Percentiles rank a stretch among this genome's conserved stretches.
phyloP scores from a whole-genome alignment of 805 yeast species.

The Metschnikowia bowlesiae region DNA sequence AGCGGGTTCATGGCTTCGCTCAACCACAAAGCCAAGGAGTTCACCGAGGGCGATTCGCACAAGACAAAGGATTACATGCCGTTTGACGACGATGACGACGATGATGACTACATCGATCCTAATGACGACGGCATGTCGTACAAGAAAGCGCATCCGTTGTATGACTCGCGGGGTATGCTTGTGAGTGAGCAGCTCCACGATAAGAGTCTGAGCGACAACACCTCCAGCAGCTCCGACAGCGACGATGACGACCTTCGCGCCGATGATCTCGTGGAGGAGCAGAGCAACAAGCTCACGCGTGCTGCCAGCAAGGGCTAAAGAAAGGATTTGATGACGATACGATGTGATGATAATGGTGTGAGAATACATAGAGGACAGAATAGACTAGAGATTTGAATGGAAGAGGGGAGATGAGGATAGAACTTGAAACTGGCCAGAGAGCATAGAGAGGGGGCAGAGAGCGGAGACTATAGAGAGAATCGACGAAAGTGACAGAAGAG shows the following conservation, averaged over 20 bases:
- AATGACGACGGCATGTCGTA: conserved; percentile 79
- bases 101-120: conserved; percentile 73
- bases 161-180: conserved; percentile 37
- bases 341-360: conserved; percentile 1
- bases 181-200: conserved; percentile 11
- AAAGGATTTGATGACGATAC: background rate
- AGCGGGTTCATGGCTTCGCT: conserved; percentile 35
- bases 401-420: background rate
- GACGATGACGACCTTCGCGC: conserved; percentile 25
- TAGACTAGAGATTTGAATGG: background rate
- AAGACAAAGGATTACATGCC: conserved; percentile 8
- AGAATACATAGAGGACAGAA: conserved; percentile 1
- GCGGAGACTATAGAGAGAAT: no score
- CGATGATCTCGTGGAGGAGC: conserved; percentile 20
- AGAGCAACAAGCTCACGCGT: conserved; percentile 31
- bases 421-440: no score
- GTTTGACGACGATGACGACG: conserved; percentile 35
- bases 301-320: conserved; percentile 36
- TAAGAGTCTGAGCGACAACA: conserved; percentile 19
- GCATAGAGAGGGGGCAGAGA: no score
- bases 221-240: conserved; percentile 28
- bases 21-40: conserved; percentile 38
- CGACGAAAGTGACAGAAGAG: no score
- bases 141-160: conserved; percentile 58
- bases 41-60: conserved; percentile 12